Percentiles rank a stretch among this genome's conserved stretches.
These are phyloP conservation scores for Teunomyces gatunensis DNA, from an alignment of 805 yeast genomes.

Conservation along the genomic window DNA sequence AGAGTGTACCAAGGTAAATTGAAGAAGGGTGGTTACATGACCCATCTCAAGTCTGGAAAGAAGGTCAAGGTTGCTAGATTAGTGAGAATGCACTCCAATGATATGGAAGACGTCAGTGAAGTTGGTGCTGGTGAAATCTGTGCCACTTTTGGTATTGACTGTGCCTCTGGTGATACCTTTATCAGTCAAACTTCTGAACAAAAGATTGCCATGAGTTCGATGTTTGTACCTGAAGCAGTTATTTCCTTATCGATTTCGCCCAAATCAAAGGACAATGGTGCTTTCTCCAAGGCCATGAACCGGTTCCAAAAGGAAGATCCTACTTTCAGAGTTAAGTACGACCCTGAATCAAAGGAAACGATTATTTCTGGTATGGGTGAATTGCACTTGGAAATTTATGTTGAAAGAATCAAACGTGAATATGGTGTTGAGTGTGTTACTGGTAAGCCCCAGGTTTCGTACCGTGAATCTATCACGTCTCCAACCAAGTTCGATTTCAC, in stretches of 20 bases:
- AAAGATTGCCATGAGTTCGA: constrained; percentile 88
- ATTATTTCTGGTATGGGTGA: constrained; percentile 98
- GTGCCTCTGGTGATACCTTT: constrained; percentile 98
- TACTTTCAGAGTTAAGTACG: constrained; percentile 90
- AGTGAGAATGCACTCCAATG: constrained; percentile 98
- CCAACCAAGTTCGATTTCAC: constrained; percentile 84
- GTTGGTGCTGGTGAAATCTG: constrained; percentile 98
- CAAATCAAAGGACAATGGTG: constrained; percentile 76
- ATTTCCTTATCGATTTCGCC: constrained; percentile 91
- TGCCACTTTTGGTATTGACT: constrained; percentile 98
- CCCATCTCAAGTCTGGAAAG: constrained; percentile 89
- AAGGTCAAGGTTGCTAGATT: constrained; percentile 83
- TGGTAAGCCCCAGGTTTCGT: constrained; percentile 97
- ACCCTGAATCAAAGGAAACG: constrained; percentile 89
- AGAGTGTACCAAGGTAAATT: constrained; percentile 96
- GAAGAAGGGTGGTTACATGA: constrained; percentile 85
- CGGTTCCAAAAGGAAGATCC: constrained; percentile 99
- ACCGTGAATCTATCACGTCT: constrained; percentile 84
- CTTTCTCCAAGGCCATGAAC: constrained; percentile 94
- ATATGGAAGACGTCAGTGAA: constrained; percentile 97
- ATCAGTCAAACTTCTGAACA: constrained; percentile 67
- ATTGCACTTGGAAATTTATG: constrained; percentile 93
- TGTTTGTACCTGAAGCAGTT: constrained; percentile 99
- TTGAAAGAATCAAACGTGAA: constrained; percentile 97
- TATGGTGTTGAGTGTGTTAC: constrained; percentile 93